Percentiles rank a stretch among this genome's conserved stretches.
Conservation (phyloP, 192 early-diverging fungal genomes). For the Coemansia sp. region DNA sequence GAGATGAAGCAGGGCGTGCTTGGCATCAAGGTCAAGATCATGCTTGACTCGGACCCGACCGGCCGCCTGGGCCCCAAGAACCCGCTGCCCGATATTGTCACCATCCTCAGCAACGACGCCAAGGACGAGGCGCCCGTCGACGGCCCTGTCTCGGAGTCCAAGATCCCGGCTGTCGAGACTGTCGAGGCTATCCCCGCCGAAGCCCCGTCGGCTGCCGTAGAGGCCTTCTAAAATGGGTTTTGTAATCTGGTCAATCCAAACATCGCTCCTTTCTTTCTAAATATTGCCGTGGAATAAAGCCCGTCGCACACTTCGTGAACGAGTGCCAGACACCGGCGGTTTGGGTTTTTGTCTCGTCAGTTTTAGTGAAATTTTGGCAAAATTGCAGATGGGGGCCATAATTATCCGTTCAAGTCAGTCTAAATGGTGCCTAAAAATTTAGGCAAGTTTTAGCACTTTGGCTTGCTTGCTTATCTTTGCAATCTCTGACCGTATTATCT, state of each 20-base stretch:
- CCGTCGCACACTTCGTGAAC: not conserved
- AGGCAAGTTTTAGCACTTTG: not conserved
- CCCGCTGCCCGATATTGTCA: slow-evolving; percentile 93
- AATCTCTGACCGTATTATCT: not conserved
- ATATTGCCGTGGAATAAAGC: slow-evolving; percentile 8
- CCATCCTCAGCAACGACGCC: slow-evolving; percentile 79
- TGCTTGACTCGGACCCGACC: slow-evolving; percentile 91
- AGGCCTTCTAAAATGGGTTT: slow-evolving; percentile 44
- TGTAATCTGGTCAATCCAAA: slow-evolving; percentile 7
- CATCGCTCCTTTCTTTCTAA: not conserved
- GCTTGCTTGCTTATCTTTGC: not conserved
- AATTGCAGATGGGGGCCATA: not conserved
- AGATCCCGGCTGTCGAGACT: slow-evolving; percentile 30
- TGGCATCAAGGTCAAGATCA: slow-evolving; percentile 99
- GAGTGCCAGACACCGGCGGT: no score
- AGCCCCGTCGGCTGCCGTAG: slow-evolving; percentile 35
- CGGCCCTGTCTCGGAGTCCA: slow-evolving; percentile 65
- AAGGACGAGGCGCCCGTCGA: slow-evolving; percentile 78
- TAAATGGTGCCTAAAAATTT: not conserved
- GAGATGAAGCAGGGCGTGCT: slow-evolving; percentile 98
- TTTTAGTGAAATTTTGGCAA: no score
- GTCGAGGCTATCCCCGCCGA: slow-evolving; percentile 27
- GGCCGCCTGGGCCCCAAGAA: slow-evolving; percentile 94
- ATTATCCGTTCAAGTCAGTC: not conserved
- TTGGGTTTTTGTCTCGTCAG: no score